Evolutionary conservation across 2,329 filamentous ascomycete genomes (phyloP).

Genomic region (Ascomycota sp.): DNA sequence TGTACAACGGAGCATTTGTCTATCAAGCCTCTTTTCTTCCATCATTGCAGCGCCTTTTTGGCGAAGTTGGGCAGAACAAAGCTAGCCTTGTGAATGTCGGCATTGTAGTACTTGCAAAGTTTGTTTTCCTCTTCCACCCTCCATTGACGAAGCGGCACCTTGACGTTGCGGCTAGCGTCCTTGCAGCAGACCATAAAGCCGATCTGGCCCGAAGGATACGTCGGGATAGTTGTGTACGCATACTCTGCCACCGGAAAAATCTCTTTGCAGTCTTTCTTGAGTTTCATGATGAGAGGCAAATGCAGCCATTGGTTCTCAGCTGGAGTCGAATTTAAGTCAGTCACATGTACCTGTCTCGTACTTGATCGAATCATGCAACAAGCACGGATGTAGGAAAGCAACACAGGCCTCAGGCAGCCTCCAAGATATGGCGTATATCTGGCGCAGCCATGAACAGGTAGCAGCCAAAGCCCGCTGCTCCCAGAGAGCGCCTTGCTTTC

Average conservation of each 20-base stretch:
- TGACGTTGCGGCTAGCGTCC: constrained; percentile 67
- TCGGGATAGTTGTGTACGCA: constrained; percentile 97
- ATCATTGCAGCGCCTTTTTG: constrained; percentile 47
- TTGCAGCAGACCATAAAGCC: constrained; percentile 99
- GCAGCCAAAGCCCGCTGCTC: constrained; percentile 8
- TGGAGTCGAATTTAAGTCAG: constrained; percentile 16
- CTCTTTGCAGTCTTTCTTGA: constrained; percentile 92
- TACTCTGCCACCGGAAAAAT: constrained; percentile 97
- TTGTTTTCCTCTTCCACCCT: constrained; percentile 74
- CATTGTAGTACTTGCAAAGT: constrained; percentile 92
- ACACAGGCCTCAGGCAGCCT: constrained; percentile 18
- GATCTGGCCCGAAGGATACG: constrained; percentile 96
- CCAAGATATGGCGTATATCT: constrained; percentile 7
- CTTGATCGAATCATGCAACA: constrained; percentile 16
- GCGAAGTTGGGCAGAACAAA: constrained; percentile 92
- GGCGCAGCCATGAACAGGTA: neutral
- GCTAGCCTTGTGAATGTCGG: constrained; percentile 84
- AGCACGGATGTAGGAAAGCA: constrained; percentile 11
- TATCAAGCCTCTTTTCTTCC: too few species aligned
- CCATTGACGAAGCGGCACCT: constrained; percentile 67
- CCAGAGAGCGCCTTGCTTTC: constrained; percentile 18
- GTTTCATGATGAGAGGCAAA: constrained; percentile 75
- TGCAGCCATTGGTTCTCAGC: constrained; percentile 99
- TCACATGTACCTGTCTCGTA: constrained; percentile 7
- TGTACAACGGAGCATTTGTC: too few species aligned